Evolutionary conservation across 1,284 basidiomycete species (phyloP).

Genomic region (Laetiporus sulphureus): DNA sequence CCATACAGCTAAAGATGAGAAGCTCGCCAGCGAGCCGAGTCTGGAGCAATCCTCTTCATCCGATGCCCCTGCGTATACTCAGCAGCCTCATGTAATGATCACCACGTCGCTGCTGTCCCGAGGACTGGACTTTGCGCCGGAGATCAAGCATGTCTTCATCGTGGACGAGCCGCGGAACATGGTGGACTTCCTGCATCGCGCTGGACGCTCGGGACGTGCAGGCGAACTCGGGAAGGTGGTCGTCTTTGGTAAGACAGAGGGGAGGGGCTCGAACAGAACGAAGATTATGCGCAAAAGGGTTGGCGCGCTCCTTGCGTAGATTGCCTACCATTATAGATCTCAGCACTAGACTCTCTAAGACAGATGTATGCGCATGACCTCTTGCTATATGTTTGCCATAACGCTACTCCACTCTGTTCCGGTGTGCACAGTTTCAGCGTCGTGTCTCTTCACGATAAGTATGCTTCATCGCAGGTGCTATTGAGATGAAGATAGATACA

Average conservation of each 20-base stretch:
- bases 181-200: slow-evolving; percentile 86
- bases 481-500: no score
- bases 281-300: slow-evolving; percentile 46
- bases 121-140: slow-evolving; percentile 80
- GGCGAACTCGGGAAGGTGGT: slow-evolving; percentile 64
- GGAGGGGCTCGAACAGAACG: slow-evolving; percentile 36
- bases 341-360: no score
- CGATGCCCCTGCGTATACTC: no score
- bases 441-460: no score
- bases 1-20: background rate
- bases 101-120: slow-evolving; percentile 90
- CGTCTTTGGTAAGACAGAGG: slow-evolving; percentile 58
- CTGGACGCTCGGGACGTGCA: slow-evolving; percentile 72
- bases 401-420: no score
- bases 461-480: no score
- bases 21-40: slow-evolving; percentile 14
- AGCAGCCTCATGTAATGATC: slow-evolving; percentile 74
- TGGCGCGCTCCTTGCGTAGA: slow-evolving; percentile 15
- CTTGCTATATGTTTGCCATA: no score
- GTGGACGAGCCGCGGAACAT: slow-evolving; percentile 81
- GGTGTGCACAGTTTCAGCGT: no score
- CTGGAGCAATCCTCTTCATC: no score
- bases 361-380: no score
- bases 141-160: slow-evolving; percentile 75
- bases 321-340: no score